These are phyloP conservation scores for Wickerhamiella siamensis DNA, from an alignment of 805 yeast genomes.

Conservation along the genomic window DNA sequence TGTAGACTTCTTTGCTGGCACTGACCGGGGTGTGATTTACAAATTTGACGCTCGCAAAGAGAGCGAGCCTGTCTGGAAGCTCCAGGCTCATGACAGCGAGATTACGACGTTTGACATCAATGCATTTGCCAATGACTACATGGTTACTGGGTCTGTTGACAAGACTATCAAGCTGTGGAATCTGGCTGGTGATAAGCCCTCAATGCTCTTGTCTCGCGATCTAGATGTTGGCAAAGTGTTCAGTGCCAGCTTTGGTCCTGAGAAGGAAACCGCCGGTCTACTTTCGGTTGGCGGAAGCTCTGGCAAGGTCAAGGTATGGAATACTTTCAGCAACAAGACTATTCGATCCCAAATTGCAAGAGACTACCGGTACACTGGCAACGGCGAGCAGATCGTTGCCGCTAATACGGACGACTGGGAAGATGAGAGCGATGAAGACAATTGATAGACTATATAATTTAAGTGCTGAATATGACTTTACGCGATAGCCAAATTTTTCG, in stretches of 20 bases:
- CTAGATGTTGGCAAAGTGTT: constrained; percentile 90
- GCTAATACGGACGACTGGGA: constrained; percentile 13
- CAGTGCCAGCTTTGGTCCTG: constrained; percentile 70
- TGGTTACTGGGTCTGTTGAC: constrained; percentile 83
- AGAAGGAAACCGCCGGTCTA: constrained; percentile 72
- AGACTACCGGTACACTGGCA: constrained; percentile 4
- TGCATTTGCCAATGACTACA: constrained; percentile 48
- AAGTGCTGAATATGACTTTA: not conserved
- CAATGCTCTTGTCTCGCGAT: constrained; percentile 82
- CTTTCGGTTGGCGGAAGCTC: constrained; percentile 76
- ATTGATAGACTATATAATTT: not conserved
- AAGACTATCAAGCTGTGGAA: constrained; percentile 81
- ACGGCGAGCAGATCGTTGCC: constrained; percentile 9
- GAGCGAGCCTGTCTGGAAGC: constrained; percentile 71
- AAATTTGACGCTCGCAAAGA: constrained; percentile 70
- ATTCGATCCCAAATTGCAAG: constrained; percentile 56
- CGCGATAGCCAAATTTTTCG: not conserved
- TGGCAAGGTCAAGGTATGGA: constrained; percentile 84
- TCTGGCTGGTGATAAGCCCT: constrained; percentile 45
- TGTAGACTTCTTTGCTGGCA: constrained; percentile 58
- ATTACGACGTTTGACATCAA: constrained; percentile 70
- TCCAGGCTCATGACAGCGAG: constrained; percentile 95
- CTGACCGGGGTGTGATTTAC: constrained; percentile 80
- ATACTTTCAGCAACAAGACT: constrained; percentile 65
- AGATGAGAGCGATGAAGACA: constrained; percentile 11